Percentiles rank a stretch among this genome's conserved stretches.
Evolutionary conservation across 1,284 basidiomycete species (phyloP).

Genomic region (Marasmius fiardii): DNA sequence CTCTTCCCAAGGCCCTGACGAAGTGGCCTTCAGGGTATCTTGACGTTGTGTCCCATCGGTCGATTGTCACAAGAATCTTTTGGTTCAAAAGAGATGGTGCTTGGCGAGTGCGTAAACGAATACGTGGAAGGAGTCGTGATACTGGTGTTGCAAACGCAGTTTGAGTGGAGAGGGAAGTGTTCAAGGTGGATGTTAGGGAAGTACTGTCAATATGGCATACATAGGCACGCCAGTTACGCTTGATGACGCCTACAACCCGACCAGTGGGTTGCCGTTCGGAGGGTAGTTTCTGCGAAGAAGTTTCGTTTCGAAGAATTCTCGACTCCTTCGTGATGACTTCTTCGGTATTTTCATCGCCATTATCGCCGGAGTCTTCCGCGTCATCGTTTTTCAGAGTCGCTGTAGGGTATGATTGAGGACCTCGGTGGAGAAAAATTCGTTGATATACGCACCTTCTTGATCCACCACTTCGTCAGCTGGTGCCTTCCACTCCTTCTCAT

Average conservation of each 20-base stretch:
- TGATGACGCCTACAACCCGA: conserved; percentile 87
- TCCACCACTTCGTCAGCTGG: conserved; percentile 93
- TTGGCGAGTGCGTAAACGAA: conserved; percentile 93
- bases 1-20: conserved; percentile 88
- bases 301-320: conserved; percentile 39
- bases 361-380: conserved; percentile 68
- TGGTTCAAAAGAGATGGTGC: conserved; percentile 86
- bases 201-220: conserved; percentile 95
- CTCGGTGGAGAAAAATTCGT: conserved; percentile 7
- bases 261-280: conserved; percentile 86
- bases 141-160: conserved; percentile 95
- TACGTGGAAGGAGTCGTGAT: conserved; percentile 89
- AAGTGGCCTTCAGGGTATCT: conserved; percentile 98
- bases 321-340: conserved; percentile 49
- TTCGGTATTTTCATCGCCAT: conserved; percentile 44
- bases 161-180: conserved; percentile 84
- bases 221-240: conserved; percentile 95
- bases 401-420: conserved; percentile 23
- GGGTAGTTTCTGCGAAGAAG: conserved; percentile 33
- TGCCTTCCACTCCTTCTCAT: conserved; percentile 90
- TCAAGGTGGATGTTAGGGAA: conserved; percentile 77
- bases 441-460: conserved; percentile 64
- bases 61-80: conserved; percentile 96
- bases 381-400: conserved; percentile 89
- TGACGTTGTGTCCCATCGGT: conserved; percentile 85